A percentile compares a stretch with the other conserved stretches of the same genome.
Conservation (phyloP, 306 rosid species). For the Cucurbita maxima region DNA sequence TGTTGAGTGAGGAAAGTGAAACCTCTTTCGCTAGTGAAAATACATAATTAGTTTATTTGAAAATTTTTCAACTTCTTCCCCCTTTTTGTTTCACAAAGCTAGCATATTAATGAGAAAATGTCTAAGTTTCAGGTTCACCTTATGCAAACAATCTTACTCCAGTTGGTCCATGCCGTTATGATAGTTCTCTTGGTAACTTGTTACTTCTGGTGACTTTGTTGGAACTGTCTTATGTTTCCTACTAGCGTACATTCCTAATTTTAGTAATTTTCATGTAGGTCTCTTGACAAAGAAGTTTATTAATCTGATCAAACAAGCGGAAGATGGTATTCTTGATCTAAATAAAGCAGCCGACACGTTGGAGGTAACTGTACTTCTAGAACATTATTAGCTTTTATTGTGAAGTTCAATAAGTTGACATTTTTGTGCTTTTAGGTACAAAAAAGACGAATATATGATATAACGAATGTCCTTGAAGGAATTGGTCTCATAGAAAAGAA, state of each 20-base stretch:
- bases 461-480: constrained; percentile 97
- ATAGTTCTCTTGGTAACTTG: constrained; percentile 78
- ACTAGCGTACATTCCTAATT: not conserved
- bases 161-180: constrained; percentile 96
- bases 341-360: constrained; percentile 93
- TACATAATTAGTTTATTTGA: not conserved
- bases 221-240: not conserved
- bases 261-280: constrained; percentile 28
- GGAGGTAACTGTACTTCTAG: constrained; percentile 43
- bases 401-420: constrained; percentile 14
- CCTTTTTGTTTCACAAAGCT: not conserved
- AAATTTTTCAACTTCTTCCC: not conserved
- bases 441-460: constrained; percentile 94
- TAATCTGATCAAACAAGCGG: constrained; percentile 84
- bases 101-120: not conserved
- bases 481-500: constrained; percentile 97
- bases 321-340: constrained; percentile 57
- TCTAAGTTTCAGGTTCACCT: constrained; percentile 65
- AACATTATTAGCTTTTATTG: constrained; percentile 12
- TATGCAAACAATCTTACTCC: constrained; percentile 70
- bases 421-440: constrained; percentile 49
- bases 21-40: not conserved
- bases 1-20: not conserved
- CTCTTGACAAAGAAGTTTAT: constrained; percentile 89
- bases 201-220: constrained; percentile 2